Conservation (phyloP, 1,139 yeast species). For the Candida sp. region DNA sequence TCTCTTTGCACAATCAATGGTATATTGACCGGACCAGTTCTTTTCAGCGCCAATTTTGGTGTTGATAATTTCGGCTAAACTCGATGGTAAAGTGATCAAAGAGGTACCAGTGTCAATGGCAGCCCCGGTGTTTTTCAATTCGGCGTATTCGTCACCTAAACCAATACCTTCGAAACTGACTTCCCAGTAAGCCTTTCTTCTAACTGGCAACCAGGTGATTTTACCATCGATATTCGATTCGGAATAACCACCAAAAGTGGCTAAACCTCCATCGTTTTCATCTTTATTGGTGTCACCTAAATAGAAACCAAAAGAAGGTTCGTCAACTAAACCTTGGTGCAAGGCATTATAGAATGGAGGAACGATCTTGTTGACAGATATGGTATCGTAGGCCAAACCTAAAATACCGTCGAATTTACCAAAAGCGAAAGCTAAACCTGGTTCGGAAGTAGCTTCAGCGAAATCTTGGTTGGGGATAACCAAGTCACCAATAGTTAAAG, state of each 20-base stretch:
- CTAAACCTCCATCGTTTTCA: slow-evolving; percentile 75
- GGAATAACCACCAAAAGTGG: slow-evolving; percentile 94
- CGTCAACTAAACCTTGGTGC: slow-evolving; percentile 73
- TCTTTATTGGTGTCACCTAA: slow-evolving; percentile 75
- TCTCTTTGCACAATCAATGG: slow-evolving; percentile 83
- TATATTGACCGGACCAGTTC: slow-evolving; percentile 97
- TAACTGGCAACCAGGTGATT: slow-evolving; percentile 91
- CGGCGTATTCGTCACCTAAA: slow-evolving; percentile 88
- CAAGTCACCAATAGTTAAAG: slow-evolving; percentile 77
- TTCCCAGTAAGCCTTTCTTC: slow-evolving; percentile 99
- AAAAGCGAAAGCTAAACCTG: slow-evolving; percentile 96
- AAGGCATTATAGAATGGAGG: slow-evolving; percentile 95
- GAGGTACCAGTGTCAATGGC: slow-evolving; percentile 99
- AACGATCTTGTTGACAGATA: slow-evolving; percentile 81
- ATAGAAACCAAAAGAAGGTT: slow-evolving; percentile 83
- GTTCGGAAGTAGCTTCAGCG: slow-evolving; percentile 96
- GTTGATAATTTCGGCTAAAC: slow-evolving; percentile 91
- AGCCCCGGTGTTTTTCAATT: slow-evolving; percentile 82
- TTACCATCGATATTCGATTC: slow-evolving; percentile 72
- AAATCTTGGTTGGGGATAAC: slow-evolving; percentile 84
- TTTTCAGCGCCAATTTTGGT: slow-evolving; percentile 96
- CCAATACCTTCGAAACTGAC: slow-evolving; percentile 88
- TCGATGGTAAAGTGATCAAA: slow-evolving; percentile 88
- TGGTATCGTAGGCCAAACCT: slow-evolving; percentile 91
- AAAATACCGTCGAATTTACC: slow-evolving; percentile 97